Evolutionary conservation across 345 rosid genomes (phyloP), one percentile per base, ranked within the genome.

Genomic region (Citrus trifoliata): DNA sequence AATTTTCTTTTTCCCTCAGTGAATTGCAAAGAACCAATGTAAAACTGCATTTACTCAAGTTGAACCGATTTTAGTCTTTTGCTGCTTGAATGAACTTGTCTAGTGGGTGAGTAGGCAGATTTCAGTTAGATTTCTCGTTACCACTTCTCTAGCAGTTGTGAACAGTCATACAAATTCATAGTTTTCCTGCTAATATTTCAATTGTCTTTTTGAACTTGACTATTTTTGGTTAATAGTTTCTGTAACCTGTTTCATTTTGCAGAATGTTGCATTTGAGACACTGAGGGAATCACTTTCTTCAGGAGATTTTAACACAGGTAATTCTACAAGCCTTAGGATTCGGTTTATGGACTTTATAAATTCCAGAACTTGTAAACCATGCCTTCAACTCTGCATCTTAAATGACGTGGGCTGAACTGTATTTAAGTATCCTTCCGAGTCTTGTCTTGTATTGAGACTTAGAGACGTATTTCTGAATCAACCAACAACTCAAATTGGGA

Each of bases 221-320:
- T 5, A 30, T 4, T 46, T 48, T 25, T 27, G 55, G 38, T 30
- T 53, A 46, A 46, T 38, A 70, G 28, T 51, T 77, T 60, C 48
- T 72, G 42, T 75, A 58, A 82, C 70, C 67, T 80, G 55, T 75
- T 27, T 75, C 21, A 4, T 82, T 78, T 84, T 78, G 87, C 88
- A 95, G 99, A 88, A 88, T 86, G 91, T 78, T 80, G 99, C 98
- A 68, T 90, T 79, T 75, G 95, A 92, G 56, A 81, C 90, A 38
- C 81, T 92, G 81, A 91, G 80, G 84, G 89, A 90, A 79, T 87
- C 82, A 59, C 88, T 93, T 67, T 61, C 80, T 75, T 84, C 90
- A 37, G 88, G 78, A 75, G 88, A 87, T 62, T 51, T 83, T 48
- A 83, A 59, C 38, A 81, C 83, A 56, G 88, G 98, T 94, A 79